Evolutionary conservation across 148 eudicot genomes (phyloP).

Genomic region (Rhododendron vialii): DNA sequence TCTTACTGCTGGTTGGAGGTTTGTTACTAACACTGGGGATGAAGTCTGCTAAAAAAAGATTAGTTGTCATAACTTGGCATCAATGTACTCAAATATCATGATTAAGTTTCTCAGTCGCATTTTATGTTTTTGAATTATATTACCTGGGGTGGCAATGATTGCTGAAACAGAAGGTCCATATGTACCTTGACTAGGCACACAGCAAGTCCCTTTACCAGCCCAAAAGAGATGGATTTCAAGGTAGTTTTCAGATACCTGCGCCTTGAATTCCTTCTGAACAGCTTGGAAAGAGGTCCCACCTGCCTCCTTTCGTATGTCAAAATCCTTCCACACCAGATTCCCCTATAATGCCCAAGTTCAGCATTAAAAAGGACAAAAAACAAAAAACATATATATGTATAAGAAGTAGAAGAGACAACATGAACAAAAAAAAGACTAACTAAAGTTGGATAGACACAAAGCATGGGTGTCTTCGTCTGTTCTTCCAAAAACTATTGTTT

Average conservation of each 20-base stretch:
- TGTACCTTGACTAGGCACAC: constrained; percentile 71
- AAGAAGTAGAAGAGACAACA: background rate
- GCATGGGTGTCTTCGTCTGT: background rate
- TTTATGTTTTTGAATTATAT: background rate
- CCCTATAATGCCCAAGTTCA: background rate
- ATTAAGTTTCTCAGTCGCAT: background rate
- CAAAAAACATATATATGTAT: too few species aligned
- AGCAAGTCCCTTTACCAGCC: constrained; percentile 97
- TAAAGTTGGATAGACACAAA: background rate
- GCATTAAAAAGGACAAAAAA: background rate
- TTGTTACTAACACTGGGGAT: constrained; percentile 48
- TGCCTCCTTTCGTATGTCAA: constrained; percentile 66
- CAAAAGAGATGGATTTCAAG: constrained; percentile 88
- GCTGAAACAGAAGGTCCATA: constrained; percentile 89
- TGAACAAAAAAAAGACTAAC: too few species aligned
- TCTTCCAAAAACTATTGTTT: too few species aligned
- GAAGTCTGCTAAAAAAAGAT: constrained; percentile 50
- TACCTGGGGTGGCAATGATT: constrained; percentile 71
- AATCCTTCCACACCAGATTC: constrained; percentile 40
- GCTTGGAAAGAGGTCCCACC: constrained; percentile 45
- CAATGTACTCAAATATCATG: constrained; percentile 1
- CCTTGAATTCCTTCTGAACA: constrained; percentile 40
- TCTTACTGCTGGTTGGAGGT: constrained; percentile 31
- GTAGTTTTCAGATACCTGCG: constrained; percentile 51
- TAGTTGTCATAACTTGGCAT: constrained; percentile 1